Conservation (phyloP, 257 asterid species). For the Paulownia fortunei region DNA sequence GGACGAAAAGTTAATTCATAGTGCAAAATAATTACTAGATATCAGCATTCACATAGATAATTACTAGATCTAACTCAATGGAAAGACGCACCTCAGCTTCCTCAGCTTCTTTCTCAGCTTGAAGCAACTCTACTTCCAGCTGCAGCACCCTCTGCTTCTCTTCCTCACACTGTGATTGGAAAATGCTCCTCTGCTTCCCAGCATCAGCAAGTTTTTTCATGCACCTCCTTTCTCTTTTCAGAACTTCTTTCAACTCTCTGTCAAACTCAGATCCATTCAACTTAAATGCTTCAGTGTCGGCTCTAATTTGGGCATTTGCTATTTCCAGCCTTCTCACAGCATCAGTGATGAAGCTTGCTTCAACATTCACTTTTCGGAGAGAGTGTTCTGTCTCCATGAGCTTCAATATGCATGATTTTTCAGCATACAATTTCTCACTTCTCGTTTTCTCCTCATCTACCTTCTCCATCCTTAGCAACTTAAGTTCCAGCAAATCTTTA, state of each 20-base stretch:
- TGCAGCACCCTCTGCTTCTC: slow-evolving; percentile 30
- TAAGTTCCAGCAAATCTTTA: slow-evolving; percentile 28
- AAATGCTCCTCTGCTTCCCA: slow-evolving; percentile 28
- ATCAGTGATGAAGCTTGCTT: not conserved
- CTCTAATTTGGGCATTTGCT: slow-evolving; percentile 21
- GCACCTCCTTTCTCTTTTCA: slow-evolving; percentile 34
- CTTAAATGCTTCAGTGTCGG: slow-evolving; percentile 33
- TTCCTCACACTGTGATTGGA: slow-evolving; percentile 25
- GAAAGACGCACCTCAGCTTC: slow-evolving; percentile 38
- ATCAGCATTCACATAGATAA: not conserved
- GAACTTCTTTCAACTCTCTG: slow-evolving; percentile 5
- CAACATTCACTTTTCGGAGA: not conserved
- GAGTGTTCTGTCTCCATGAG: slow-evolving; percentile 25
- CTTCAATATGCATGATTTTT: not conserved
- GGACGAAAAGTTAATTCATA: not conserved
- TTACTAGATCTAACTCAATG: not conserved
- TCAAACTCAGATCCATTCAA: slow-evolving; percentile 23
- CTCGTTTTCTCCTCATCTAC: not conserved
- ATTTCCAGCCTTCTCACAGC: slow-evolving; percentile 18
- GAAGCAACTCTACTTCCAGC: slow-evolving; percentile 35
- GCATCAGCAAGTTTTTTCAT: slow-evolving; percentile 17
- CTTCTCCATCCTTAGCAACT: slow-evolving; percentile 26
- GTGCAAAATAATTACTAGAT: not conserved
- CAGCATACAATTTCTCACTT: not conserved
- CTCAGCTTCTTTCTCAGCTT: slow-evolving; percentile 27